Percentiles rank a stretch among this genome's conserved stretches.
phyloP scores from a whole-genome alignment of 345 rosid genomes.

The Gossypium longicalyx region DNA sequence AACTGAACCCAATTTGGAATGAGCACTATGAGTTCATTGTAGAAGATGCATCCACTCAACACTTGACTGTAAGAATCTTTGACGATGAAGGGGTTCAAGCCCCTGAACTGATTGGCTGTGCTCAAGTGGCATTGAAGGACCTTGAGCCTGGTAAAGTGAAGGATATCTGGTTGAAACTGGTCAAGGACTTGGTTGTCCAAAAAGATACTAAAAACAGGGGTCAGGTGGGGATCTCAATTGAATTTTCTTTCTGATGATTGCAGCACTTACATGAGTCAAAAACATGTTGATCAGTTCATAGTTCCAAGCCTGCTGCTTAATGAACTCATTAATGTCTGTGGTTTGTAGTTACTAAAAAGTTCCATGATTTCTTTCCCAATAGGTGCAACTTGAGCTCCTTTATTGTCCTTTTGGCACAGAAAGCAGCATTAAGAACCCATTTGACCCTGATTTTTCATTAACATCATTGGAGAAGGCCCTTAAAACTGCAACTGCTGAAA shows the following conservation, averaged over 20 bases:
- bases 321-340: not conserved
- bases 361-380: conserved; percentile 11
- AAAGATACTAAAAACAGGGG: conserved; percentile 85
- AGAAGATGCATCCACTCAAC: conserved; percentile 78
- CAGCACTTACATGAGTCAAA: not conserved
- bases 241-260: not conserved
- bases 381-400: conserved; percentile 87
- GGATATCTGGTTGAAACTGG: conserved; percentile 74
- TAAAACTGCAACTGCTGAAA: conserved; percentile 35
- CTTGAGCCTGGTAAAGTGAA: conserved; percentile 85
- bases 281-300: not conserved
- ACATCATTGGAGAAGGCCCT: conserved; percentile 74
- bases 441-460: conserved; percentile 43
- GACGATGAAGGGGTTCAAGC: conserved; percentile 90
- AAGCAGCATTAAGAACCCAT: conserved; percentile 49
- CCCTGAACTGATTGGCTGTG: conserved; percentile 71
- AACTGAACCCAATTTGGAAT: conserved; percentile 87
- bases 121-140: conserved; percentile 47
- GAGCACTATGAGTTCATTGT: conserved; percentile 81
- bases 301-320: not conserved
- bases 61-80: conserved; percentile 65
- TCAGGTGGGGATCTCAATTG: conserved; percentile 38
- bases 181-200: conserved; percentile 79
- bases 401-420: conserved; percentile 66
- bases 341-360: not conserved